Percentiles rank a stretch among this genome's conserved stretches.
phyloP scores from a whole-genome alignment of 2,329 filamentous ascomycete genomes.

The Hymenoscyphus occultus region DNA sequence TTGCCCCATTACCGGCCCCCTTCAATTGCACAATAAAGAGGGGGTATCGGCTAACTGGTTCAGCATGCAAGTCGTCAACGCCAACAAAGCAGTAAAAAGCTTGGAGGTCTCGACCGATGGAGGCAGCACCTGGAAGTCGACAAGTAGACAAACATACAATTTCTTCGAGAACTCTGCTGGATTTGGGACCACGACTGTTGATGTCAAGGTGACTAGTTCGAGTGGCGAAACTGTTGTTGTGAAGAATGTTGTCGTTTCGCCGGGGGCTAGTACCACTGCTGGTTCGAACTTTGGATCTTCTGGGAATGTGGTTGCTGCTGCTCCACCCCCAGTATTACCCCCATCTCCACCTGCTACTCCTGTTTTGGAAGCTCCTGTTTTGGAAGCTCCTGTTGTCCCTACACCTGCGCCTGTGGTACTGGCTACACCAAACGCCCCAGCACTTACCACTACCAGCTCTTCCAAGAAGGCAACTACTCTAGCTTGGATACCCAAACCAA shows the following conservation, averaged over 20 bases:
- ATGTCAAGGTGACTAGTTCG: slow-evolving; percentile 53
- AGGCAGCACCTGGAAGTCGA: slow-evolving; percentile 56
- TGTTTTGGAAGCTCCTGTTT: background rate
- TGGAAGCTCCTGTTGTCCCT: background rate
- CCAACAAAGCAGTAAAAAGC: slow-evolving; percentile 52
- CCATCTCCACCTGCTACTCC: background rate
- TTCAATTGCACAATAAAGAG: slow-evolving; percentile 52
- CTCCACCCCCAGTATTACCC: slow-evolving; percentile 8
- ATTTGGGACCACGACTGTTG: slow-evolving; percentile 52
- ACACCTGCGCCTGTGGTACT: background rate
- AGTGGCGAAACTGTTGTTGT: slow-evolving; percentile 51
- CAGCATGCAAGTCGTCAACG: slow-evolving; percentile 63
- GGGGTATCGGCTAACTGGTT: slow-evolving; percentile 53
- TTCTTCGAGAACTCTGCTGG: slow-evolving; percentile 60
- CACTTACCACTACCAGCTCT: background rate
- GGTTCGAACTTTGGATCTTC: slow-evolving; percentile 28
- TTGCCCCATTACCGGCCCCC: slow-evolving; percentile 49
- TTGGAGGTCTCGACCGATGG: slow-evolving; percentile 61
- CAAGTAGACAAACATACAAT: slow-evolving; percentile 54
- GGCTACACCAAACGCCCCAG: slow-evolving; percentile 5
- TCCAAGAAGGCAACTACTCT: slow-evolving; percentile 4
- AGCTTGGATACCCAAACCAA: slow-evolving; percentile 10
- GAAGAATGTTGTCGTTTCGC: slow-evolving; percentile 45
- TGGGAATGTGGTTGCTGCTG: background rate
- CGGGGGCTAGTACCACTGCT: slow-evolving; percentile 23